Evolutionary conservation across 2,329 filamentous ascomycete species (phyloP), one percentile per base, ranked within the genome.

Genomic region (Stagonosporopsis cucurbitacearum): DNA sequence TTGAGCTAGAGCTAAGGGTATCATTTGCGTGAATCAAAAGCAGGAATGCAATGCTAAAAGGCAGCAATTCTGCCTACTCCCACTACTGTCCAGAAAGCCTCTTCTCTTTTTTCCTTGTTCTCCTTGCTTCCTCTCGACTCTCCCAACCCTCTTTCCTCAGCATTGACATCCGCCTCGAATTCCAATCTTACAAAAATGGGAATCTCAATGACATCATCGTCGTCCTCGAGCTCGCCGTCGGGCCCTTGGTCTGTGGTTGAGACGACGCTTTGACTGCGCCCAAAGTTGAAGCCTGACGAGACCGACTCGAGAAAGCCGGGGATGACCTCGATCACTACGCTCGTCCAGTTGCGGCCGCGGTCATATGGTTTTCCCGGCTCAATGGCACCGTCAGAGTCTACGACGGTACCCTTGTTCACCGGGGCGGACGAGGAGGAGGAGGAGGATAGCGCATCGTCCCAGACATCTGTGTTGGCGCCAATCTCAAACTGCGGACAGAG

Each of bases 361-460:
- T 97, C 93, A 90, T 92, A 99, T n/a, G 98, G 88, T 77, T 98
- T 98, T 48, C 94, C 95, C 0, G 91, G 91, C 75, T 96, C 92
- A 15, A 90, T 86, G 15, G 70, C 66, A 3, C 65, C 66, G 28
- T 68, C 63, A 1, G 66, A 62, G 26, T 65, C 67, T 26, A 62
- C 54, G 25, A 65, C 53, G 2, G 67, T 64, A 23, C 63, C 63
- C 43, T 64, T 67, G 33, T 59, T 66, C 74, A 72, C 72, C 73
- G 71, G 77, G 64, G 70, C 61, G 44, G 75, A 67, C 46, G 75
- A 68, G 1, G 85, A 44, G 4, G 42, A 67, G 47, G 75, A 68
- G 1, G 85, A 44, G 4, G 42, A 71, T 11, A 97, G 82, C 0
- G 93, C 94, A 71, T 98, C 95, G 67, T 98, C 94, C 89, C 90